These are phyloP conservation scores for Salix dunnii DNA, from an alignment of 345 rosid species.

Conservation along the genomic window DNA sequence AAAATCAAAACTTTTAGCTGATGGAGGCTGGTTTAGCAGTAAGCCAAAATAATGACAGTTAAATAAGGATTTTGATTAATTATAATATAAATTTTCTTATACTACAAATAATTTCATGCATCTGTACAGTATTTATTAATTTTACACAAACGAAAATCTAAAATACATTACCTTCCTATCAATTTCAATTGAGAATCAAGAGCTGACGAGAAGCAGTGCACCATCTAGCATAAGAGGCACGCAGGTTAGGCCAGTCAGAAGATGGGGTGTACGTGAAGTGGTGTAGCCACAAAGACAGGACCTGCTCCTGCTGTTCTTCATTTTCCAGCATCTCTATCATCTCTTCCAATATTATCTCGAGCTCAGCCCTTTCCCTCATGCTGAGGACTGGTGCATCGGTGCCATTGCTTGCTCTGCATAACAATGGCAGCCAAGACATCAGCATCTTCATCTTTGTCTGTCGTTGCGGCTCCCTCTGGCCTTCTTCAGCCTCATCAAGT, in stretches of 20 bases:
- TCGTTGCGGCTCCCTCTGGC: conserved; percentile 33
- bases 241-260: conserved; percentile 92
- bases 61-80: too few relatives aligned
- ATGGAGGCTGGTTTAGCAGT: not conserved
- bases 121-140: not conserved
- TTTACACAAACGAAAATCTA: not conserved
- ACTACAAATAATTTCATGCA: not conserved
- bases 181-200: conserved; percentile 25
- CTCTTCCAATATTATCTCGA: conserved; percentile 61
- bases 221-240: conserved; percentile 59
- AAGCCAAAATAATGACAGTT: too few relatives aligned
- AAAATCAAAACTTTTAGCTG: too few relatives aligned
- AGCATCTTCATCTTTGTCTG: conserved; percentile 57
- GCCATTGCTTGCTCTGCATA: conserved; percentile 70
- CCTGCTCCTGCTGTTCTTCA: conserved; percentile 64
- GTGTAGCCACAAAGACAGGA: conserved; percentile 79
- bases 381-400: conserved; percentile 59
- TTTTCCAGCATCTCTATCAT: conserved; percentile 47
- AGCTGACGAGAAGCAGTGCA: conserved; percentile 65
- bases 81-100: too few relatives aligned
- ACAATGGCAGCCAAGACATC: conserved; percentile 69
- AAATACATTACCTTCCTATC: not conserved
- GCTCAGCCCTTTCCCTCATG: conserved; percentile 42
- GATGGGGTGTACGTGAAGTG: conserved; percentile 61
- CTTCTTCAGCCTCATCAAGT: conserved; percentile 33